These are phyloP conservation scores for Hansenula sp. DNA, from an alignment of 1,139 yeast species.

Conservation along the genomic window DNA sequence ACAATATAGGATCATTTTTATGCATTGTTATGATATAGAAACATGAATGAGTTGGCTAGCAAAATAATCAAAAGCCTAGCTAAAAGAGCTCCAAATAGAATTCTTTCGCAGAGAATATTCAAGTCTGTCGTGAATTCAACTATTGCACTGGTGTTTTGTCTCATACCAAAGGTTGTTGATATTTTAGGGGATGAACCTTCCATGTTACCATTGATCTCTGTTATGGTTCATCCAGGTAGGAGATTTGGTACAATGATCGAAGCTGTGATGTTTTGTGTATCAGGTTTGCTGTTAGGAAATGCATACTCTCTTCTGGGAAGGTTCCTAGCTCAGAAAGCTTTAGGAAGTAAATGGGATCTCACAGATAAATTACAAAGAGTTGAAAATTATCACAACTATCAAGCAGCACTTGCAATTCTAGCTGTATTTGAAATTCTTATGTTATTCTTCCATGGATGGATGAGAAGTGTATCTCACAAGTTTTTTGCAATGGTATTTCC, in stretches of 20 bases:
- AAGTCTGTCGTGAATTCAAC: slow-evolving; percentile 36
- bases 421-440: slow-evolving; percentile 40
- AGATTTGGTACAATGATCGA: slow-evolving; percentile 44
- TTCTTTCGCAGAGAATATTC: slow-evolving; percentile 28
- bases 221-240: slow-evolving; percentile 45
- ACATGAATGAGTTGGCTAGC: no score
- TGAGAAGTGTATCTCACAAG: slow-evolving; percentile 41
- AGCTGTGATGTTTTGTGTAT: slow-evolving; percentile 32
- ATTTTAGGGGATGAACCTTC: slow-evolving; percentile 37
- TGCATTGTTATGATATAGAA: no score
- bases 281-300: slow-evolving; percentile 38
- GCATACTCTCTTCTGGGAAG: slow-evolving; percentile 38
- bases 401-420: slow-evolving; percentile 37
- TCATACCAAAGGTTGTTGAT: slow-evolving; percentile 30
- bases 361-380: slow-evolving; percentile 25
- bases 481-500: slow-evolving; percentile 42
- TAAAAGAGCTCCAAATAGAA: slow-evolving; percentile 8
- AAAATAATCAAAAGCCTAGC: no score
- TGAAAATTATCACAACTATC: slow-evolving; percentile 25
- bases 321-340: slow-evolving; percentile 33
- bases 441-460: slow-evolving; percentile 44
- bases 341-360: slow-evolving; percentile 24
- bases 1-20: no score
- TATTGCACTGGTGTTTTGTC: slow-evolving; percentile 33
- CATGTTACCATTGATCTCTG: slow-evolving; percentile 39